Base-by-base conservation (phyloP, 1,284 basidiomycete species). In the Boletellus deceptivus region DNA sequence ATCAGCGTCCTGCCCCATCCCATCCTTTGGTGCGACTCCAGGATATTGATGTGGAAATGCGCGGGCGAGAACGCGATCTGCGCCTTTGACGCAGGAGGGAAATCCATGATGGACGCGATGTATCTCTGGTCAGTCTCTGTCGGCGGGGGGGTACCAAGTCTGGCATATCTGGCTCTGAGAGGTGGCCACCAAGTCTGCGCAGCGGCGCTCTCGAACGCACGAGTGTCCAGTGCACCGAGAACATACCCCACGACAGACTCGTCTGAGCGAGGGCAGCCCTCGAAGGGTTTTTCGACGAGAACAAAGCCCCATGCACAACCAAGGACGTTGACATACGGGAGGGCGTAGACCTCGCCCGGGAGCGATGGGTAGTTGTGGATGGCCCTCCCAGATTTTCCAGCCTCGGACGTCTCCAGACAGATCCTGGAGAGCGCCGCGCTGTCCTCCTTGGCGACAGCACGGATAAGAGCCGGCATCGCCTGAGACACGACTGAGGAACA, bases 241-340 rank as follows among this genome's bases (percentile, higher is more conserved):
- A 41, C 49, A 22, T 67, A 67, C 13, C 69, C 65, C 22, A 67
- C 65, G 17, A 67, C 52, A 9, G 52, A 50, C 44, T 66, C 72
- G 22, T 70, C 63, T 20, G 60, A 68, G 16, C 55, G 50, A 17
- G 55, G 52, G 24, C 60, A 63, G 35, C 43, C 38, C 27, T 70
- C 63, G 24, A 56, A 63, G 11, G 57, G 56, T 45, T 74, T 72
- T 46, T 86, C 82, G 46, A 80, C 80, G 62, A 91, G 69, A 27
- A 90, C 86, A 65, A 87, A 90, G 11, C 79, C 86, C 76, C 80
- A 89, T 25, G 83, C 80, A 31, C 74, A 75, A 13, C 79, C 79
- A 8, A 46, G 37, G n/a, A 86, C 67, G 49, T 80, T 77, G 47
- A 86, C 75, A 65, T 90, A 91, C 4, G 88, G 88, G 39, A 86